Conservation (phyloP, 306 rosid species). For the Calophaca sinica region DNA sequence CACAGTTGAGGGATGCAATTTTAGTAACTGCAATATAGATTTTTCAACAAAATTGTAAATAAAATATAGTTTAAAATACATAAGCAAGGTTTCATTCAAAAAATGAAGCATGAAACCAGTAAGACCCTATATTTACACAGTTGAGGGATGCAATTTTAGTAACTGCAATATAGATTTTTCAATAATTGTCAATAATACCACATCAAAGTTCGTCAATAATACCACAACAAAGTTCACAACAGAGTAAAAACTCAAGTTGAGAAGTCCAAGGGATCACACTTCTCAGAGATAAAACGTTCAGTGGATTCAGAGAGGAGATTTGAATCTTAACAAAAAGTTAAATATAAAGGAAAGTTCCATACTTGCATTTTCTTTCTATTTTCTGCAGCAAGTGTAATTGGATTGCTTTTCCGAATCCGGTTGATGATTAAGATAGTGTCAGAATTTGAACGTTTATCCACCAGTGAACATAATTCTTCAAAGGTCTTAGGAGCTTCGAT, state of each 20-base stretch:
- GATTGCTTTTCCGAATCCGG: slow-evolving; percentile 84
- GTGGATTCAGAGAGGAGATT: slow-evolving; percentile 26
- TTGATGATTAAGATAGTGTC: slow-evolving; percentile 71
- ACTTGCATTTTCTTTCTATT: slow-evolving; percentile 93
- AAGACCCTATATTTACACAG: slow-evolving; percentile 1
- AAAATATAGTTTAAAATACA: slow-evolving; percentile 14
- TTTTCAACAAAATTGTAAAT: slow-evolving; percentile 11
- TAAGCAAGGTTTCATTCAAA: slow-evolving; percentile 16
- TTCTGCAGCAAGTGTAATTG: slow-evolving; percentile 84
- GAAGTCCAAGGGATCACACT: slow-evolving; percentile 2
- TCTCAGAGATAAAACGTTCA: slow-evolving; percentile 6
- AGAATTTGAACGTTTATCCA: slow-evolving; percentile 62
- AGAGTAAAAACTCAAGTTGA: not conserved
- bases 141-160: slow-evolving; percentile 15
- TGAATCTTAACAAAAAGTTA: slow-evolving; percentile 21
- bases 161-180: not conserved
- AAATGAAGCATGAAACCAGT: slow-evolving; percentile 5
- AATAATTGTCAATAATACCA: slow-evolving; percentile 12
- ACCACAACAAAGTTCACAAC: not conserved
- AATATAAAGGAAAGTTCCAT: slow-evolving; percentile 42
- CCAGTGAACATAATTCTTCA: slow-evolving; percentile 69
- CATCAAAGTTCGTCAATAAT: slow-evolving; percentile 11
- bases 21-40: not conserved
- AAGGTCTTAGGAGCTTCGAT: slow-evolving; percentile 88
- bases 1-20: slow-evolving; percentile 21